Evolutionary conservation across 148 eudicot genomes (phyloP).

Genomic region (Tetragonia tetragonoides): DNA sequence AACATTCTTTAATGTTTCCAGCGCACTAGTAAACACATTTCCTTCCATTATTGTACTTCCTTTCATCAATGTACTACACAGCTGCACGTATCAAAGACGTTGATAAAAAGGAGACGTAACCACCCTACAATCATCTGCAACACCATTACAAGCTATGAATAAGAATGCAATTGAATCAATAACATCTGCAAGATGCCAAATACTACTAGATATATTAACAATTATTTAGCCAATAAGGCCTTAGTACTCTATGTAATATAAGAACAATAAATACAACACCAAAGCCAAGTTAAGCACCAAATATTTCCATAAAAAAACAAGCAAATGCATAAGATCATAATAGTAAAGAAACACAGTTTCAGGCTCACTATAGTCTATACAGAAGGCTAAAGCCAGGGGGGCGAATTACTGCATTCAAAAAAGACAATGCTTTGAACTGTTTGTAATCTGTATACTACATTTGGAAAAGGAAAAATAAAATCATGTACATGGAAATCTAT

Average conservation of each 20-base stretch:
- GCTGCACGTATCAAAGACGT: constrained; percentile 9
- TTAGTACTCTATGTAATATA: background rate
- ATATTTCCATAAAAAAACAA: background rate
- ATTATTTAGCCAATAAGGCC: no score
- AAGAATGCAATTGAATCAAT: background rate
- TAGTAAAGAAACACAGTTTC: background rate
- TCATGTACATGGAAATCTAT: no score
- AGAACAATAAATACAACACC: background rate
- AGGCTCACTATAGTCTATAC: background rate
- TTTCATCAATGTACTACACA: constrained; percentile 25
- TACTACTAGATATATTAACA: background rate
- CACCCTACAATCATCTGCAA: constrained; percentile 17
- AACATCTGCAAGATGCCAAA: background rate
- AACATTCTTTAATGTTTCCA: constrained; percentile 62
- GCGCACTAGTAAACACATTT: constrained; percentile 56
- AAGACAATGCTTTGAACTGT: background rate
- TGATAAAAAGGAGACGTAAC: background rate
- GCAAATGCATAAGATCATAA: background rate
- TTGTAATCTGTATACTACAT: no score
- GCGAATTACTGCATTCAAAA: background rate
- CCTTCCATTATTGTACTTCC: constrained; percentile 50
- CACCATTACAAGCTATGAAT: constrained; percentile 1
- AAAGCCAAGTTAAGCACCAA: background rate
- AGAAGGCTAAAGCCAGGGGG: background rate
- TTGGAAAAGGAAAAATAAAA: no score